phyloP scores from a whole-genome alignment of 75 land plant species.

The Pinus taeda region DNA sequence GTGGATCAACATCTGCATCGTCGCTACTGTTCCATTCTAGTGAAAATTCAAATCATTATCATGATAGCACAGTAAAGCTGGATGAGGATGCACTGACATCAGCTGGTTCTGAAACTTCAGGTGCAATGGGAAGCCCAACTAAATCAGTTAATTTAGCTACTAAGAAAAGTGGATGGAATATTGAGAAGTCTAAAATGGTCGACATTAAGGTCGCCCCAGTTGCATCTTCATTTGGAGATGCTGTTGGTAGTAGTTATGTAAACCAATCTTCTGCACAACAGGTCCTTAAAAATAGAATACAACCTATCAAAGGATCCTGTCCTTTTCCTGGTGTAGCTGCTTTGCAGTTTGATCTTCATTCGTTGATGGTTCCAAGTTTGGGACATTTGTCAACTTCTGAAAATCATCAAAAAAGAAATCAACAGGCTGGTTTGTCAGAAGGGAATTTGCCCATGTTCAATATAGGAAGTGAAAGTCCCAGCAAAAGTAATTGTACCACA shows the following conservation, averaged over 20 bases:
- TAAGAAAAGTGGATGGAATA: slow-evolving; percentile 15
- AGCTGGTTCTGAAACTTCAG: slow-evolving; percentile 7
- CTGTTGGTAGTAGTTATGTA: neutral
- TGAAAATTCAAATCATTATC: slow-evolving; percentile 21
- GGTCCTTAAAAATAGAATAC: slow-evolving; percentile 17
- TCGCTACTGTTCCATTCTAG: slow-evolving; percentile 43
- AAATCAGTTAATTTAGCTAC: neutral
- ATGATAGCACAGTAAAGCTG: neutral
- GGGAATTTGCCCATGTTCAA: neutral
- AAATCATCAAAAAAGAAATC: neutral
- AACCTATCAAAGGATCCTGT: slow-evolving; percentile 53
- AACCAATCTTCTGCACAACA: slow-evolving; percentile 4
- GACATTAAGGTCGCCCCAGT: slow-evolving; percentile 15
- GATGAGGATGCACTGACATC: neutral
- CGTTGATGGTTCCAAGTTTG: slow-evolving; percentile 41
- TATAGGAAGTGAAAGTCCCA: neutral
- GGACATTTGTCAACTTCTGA: slow-evolving; percentile 1
- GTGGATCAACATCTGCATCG: slow-evolving; percentile 49
- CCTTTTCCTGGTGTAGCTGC: slow-evolving; percentile 79
- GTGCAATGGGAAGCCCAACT: neutral
- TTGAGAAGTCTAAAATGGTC: slow-evolving; percentile 20
- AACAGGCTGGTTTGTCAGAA: neutral
- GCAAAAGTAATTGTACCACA: neutral
- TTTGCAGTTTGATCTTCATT: slow-evolving; percentile 62
- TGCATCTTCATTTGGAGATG: neutral